Conservation (phyloP, 2,329 filamentous ascomycete genomes). For the Incumbomyces delicatus region DNA sequence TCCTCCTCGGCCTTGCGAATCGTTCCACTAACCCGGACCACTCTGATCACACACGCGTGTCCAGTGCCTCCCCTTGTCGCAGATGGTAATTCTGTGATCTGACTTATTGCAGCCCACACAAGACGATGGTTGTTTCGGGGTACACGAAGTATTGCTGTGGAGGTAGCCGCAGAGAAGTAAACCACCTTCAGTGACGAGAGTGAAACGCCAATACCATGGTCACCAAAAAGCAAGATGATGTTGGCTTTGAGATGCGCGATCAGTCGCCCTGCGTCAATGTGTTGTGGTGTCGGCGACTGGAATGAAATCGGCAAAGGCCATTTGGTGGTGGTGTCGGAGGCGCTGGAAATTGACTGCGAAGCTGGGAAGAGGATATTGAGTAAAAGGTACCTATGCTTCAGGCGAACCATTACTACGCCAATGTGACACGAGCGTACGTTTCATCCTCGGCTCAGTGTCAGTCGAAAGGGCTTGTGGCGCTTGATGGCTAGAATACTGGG, state of each 20-base stretch:
- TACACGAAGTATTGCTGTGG: slow-evolving; percentile 82
- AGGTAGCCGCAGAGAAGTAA: slow-evolving; percentile 85
- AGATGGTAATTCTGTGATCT: slow-evolving; percentile 58
- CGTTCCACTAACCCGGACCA: slow-evolving; percentile 82
- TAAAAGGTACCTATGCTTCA: slow-evolving; percentile 94
- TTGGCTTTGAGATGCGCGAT: slow-evolving; percentile 53
- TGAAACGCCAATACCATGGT: slow-evolving; percentile 58
- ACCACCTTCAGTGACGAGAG: slow-evolving; percentile 53
- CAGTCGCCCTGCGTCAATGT: slow-evolving; percentile 51
- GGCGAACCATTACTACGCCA: slow-evolving; percentile 63
- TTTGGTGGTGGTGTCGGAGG: slow-evolving; percentile 23
- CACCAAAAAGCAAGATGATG: slow-evolving; percentile 68
- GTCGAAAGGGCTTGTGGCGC: no score
- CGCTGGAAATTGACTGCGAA: slow-evolving; percentile 17
- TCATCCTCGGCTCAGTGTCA: neutral
- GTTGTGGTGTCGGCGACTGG: slow-evolving; percentile 66
- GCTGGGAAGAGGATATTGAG: slow-evolving; percentile 83
- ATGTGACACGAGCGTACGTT: neutral
- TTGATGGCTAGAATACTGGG: no score
- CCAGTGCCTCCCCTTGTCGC: slow-evolving; percentile 17
- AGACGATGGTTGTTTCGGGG: slow-evolving; percentile 73
- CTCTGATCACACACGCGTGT: slow-evolving; percentile 63
- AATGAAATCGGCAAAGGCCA: slow-evolving; percentile 57
- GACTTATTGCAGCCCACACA: slow-evolving; percentile 81
- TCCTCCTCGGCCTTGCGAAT: slow-evolving; percentile 89